A percentile compares a stretch with the other conserved stretches of the same genome.
Evolutionary conservation across 208 protist species (phyloP).

Genomic region (Leishmania gerbilli): DNA sequence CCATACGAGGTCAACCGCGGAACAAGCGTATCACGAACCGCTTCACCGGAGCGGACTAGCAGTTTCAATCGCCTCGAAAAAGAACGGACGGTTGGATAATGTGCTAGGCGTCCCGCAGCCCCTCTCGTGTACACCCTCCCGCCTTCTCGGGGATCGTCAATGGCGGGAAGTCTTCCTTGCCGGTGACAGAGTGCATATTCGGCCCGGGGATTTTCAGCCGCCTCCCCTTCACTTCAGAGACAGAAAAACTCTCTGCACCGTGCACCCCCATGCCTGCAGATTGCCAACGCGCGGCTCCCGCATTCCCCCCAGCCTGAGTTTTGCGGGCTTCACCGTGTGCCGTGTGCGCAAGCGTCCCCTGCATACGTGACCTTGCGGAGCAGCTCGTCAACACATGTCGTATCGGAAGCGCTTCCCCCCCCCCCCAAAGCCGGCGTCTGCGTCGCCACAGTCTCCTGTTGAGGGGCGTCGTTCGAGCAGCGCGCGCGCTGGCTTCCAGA

Average conservation of each 20-base stretch:
- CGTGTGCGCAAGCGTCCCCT: background rate
- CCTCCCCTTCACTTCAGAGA: background rate
- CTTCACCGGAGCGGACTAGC: background rate
- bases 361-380: background rate
- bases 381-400: background rate
- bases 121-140: background rate
- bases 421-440: background rate
- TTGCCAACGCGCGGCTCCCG: background rate
- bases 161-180: background rate
- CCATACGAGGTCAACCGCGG: background rate
- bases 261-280: background rate
- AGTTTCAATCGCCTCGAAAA: background rate
- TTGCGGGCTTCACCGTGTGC: background rate
- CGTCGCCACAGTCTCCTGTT: background rate
- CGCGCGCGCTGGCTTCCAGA: background rate
- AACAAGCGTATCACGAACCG: background rate
- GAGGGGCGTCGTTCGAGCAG: background rate
- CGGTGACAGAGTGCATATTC: background rate
- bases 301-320: background rate
- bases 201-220: constrained; percentile 30
- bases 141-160: background rate
- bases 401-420: background rate
- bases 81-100: background rate
- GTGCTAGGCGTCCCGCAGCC: background rate
- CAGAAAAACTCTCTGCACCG: background rate